A percentile compares a stretch with the other conserved stretches of the same genome.
Conservation (phyloP, 106 monocot species). For the Triglochin maritima region DNA sequence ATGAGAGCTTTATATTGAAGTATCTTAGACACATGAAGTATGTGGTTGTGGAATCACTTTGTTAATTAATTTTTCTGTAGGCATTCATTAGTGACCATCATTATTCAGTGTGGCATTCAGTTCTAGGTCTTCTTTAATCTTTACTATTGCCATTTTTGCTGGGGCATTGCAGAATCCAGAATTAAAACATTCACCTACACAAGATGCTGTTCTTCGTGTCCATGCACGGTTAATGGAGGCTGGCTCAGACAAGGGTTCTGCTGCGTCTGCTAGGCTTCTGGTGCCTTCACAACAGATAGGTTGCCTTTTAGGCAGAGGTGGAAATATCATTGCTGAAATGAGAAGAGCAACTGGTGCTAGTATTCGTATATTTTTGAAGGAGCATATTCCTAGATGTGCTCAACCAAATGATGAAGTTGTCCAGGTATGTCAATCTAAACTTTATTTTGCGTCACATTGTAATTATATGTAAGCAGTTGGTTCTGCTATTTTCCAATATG, state of each 20-base stretch:
- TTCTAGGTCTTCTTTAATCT: no score
- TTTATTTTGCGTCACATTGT: background rate
- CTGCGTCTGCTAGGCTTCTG: constrained; percentile 61
- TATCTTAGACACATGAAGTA: no score
- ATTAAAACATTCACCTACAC: constrained; percentile 53
- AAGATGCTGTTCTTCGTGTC: constrained; percentile 68
- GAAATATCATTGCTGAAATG: constrained; percentile 73
- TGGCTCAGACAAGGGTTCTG: constrained; percentile 37
- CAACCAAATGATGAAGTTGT: constrained; percentile 81
- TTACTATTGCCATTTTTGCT: background rate
- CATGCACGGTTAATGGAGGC: constrained; percentile 49
- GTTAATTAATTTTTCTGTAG: no score
- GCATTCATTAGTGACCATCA: no score
- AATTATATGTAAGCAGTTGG: no score
- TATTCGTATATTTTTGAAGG: constrained; percentile 68
- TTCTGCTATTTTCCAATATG: no score
- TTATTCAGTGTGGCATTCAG: no score
- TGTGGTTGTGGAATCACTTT: no score
- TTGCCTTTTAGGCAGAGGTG: constrained; percentile 68
- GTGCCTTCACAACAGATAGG: constrained; percentile 76
- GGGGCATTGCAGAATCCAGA: constrained; percentile 43
- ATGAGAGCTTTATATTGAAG: no score
- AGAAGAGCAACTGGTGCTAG: constrained; percentile 71
- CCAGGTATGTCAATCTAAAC: constrained; percentile 29
- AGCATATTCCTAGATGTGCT: constrained; percentile 66